Evolutionary conservation across 768 basidiomycete genomes (phyloP), one percentile per base, ranked within the genome.

Genomic region (Boletus tomentosulus): DNA sequence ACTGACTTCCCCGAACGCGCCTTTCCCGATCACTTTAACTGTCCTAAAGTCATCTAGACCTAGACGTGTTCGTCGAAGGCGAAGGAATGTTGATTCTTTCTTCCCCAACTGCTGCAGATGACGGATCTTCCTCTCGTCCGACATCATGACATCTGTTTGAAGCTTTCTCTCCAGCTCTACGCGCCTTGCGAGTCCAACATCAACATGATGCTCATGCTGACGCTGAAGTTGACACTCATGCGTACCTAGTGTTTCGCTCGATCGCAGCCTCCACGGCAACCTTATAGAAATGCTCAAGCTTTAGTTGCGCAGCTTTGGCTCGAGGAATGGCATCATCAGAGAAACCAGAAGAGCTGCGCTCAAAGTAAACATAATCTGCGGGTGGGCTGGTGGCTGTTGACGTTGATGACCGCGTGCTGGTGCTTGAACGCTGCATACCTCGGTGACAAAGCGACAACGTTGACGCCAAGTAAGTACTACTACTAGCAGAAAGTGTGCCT

Each of bases 11-110:
- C 97, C 95, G 64, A 99, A 99, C 16, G 97, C 97, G 57, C 97
- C 97, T 73, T 97, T 98, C 22, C 97, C 97, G 61, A 99, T 99
- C 44, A 99, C 94, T 69, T 98, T 98, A 64, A 99, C 92, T 4
- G 96, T 98, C 59, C 87, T 78, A 74, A 99, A 99, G 71, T 98
- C 89, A 57, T 88, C 85, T 54, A 98, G 74, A 3, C 94, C 92
- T 11, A 99, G 79, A 63, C 89, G 90, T 28, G 97, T 98, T 47
- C 96, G 78, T 51, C 86, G 80, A 48, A 98, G 77, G 10, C 97
- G 84, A 54, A 99, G 80, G 70, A 87, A 98, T 7, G 87, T 88
- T 3, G 85, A 86, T 71, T 96, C 93, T 62, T 91, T 90, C 73
- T 86, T 87, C 22, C 92, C 94, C 33, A 91, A 79, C 62, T 89